Evolutionary conservation across 345 rosid species (phyloP), one percentile per base, ranked within the genome.

Genomic region (Sonneratia alba): DNA sequence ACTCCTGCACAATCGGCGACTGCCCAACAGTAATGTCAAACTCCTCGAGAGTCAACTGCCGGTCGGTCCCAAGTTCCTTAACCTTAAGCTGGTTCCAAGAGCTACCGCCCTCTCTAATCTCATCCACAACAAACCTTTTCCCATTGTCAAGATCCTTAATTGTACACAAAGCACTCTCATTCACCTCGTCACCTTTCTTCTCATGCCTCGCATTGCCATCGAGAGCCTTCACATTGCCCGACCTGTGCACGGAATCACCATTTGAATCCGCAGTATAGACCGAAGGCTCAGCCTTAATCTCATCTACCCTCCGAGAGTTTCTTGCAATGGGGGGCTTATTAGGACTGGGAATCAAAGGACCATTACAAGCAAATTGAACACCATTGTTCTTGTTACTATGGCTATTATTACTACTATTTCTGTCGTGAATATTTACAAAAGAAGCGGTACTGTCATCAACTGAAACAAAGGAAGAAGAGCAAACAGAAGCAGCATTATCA

Each of bases 1-100:
- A 73, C 71, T 95, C 99, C 74, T 88, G 96, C 55, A 92, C 99
- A 56, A 95, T 89, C 0, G 99, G 97, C 0, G 99, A 95, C 79
- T 92, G 96, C 67, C 99, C 97, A 3, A 92, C 92, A 49, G 84
- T 80, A 84, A 85, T 84, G 75, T 95, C 92, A 69, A 95, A 95
- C 81, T 95, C 99, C 84, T 95, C 99, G 77, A 95, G 83, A 0
- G 99, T 92, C 91, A 92, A 85, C 74, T 90, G 96, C 70, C 91
- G 85, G 22, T 87, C 96, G 0, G 97, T 95, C 22, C 87, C 97
- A 4, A 95, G 91, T 85, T 94, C 99, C 77, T 87, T 86, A 3
- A 95, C 99, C 76, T 87, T 84, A 22, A 95, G 85, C 79, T 88
- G 87, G 56, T 94, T 84, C 85, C 88, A 87, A 51, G 72, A 83